phyloP scores from a whole-genome alignment of 2,329 filamentous ascomycete species.

The Alternaria sp. region DNA sequence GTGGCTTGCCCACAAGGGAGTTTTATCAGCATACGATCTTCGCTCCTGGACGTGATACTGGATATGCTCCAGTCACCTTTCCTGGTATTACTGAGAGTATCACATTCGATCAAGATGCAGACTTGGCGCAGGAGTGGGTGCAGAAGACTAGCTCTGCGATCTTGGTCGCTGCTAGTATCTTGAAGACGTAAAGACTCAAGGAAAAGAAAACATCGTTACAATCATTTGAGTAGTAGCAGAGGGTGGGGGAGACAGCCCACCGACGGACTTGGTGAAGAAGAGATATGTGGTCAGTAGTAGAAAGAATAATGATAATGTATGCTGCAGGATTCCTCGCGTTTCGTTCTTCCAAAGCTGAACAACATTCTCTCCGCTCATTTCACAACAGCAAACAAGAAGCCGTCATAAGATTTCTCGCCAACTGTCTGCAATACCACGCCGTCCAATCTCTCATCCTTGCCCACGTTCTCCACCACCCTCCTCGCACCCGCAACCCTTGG shows the following conservation, averaged over 20 bases:
- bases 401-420: conserved; percentile 59
- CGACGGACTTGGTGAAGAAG: not conserved
- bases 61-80: conserved; percentile 51
- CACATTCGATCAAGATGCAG: conserved; percentile 43
- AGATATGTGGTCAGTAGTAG: not conserved
- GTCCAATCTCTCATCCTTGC: conserved; percentile 55
- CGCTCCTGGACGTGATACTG: conserved; percentile 56
- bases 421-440: conserved; percentile 57
- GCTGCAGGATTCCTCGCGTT: not conserved
- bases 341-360: not conserved
- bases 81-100: conserved; percentile 52
- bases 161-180: conserved; percentile 43
- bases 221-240: not conserved
- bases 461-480: conserved; percentile 55
- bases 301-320: conserved; percentile 11
- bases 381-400: conserved; percentile 54
- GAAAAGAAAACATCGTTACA: not conserved
- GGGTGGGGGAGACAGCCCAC: not conserved
- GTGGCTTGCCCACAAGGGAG: conserved; percentile 56
- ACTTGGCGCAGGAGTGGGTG: conserved; percentile 47
- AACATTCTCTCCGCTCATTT: conserved; percentile 27
- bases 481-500: conserved; percentile 45
- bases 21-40: conserved; percentile 60
- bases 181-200: conserved; percentile 36
- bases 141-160: conserved; percentile 47